Conservation (phyloP, 768 basidiomycete species). For the Mycena olivaceomarginata region DNA sequence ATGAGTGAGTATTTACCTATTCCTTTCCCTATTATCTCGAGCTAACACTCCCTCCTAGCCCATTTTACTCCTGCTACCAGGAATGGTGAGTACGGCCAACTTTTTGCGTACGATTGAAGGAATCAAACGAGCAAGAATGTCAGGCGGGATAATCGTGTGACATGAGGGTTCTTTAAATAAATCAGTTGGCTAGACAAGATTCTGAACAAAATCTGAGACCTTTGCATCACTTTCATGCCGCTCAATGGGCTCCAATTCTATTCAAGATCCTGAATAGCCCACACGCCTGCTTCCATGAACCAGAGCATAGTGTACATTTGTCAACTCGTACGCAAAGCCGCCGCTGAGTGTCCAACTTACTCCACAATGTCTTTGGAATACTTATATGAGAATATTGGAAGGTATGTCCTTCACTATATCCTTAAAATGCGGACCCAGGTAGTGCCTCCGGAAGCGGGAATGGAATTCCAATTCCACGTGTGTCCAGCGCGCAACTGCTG, state of each 20-base stretch:
- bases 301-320: too few relatives aligned
- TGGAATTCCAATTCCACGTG: conserved; percentile 7
- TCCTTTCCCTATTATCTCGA: conserved; percentile 32
- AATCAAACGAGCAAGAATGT: conserved; percentile 24
- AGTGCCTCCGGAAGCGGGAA: conserved; percentile 6
- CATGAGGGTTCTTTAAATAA: conserved; percentile 32
- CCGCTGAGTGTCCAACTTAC: conserved; percentile 25
- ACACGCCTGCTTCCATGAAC: too few relatives aligned
- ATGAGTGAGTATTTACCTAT: conserved; percentile 31
- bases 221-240: conserved; percentile 21
- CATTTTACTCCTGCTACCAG: conserved; percentile 35
- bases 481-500: conserved; percentile 2
- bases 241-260: conserved; percentile 18
- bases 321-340: conserved; percentile 26
- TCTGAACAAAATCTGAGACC: conserved; percentile 28
- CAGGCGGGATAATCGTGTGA: too few relatives aligned
- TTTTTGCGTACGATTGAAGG: conserved; percentile 28
- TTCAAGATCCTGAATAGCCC: conserved; percentile 23
- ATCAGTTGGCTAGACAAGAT: conserved; percentile 32
- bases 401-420: not conserved
- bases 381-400: conserved; percentile 10
- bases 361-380: conserved; percentile 23
- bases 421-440: not conserved
- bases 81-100: conserved; percentile 28
- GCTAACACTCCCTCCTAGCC: conserved; percentile 33